Evolutionary conservation across 192 early-diverging fungal species (phyloP).

Genomic region (Dimargaris verticillata): DNA sequence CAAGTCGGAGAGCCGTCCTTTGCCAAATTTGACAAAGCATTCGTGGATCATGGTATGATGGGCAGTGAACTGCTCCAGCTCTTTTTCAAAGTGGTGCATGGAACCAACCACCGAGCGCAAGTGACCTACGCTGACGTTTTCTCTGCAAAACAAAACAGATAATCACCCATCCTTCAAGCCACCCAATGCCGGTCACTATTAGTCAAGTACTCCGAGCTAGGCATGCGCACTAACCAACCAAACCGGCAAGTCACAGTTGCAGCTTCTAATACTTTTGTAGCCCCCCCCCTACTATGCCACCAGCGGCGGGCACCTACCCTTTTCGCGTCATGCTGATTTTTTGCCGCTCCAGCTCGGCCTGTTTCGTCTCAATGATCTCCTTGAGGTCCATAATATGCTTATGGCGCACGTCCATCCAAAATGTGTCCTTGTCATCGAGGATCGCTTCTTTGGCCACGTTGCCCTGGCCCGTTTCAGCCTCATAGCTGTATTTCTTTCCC

Average conservation of each 20-base stretch:
- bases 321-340: constrained; percentile 21
- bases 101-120: constrained; percentile 28
- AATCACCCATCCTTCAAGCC: no score
- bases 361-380: constrained; percentile 23
- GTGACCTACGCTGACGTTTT: constrained; percentile 7
- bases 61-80: constrained; percentile 25
- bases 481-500: constrained; percentile 26
- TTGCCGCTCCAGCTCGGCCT: constrained; percentile 26
- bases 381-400: constrained; percentile 35
- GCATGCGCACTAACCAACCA: no score
- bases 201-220: no score
- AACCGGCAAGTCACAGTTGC: no score
- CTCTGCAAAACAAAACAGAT: background rate
- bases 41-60: constrained; percentile 33
- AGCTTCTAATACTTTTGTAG: no score
- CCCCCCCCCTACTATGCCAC: no score
- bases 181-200: no score
- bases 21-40: constrained; percentile 32
- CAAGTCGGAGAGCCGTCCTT: constrained; percentile 24
- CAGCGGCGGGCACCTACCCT: constrained; percentile 14
- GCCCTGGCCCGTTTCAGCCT: constrained; percentile 22
- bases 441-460: constrained; percentile 18
- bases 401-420: constrained; percentile 37
- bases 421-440: constrained; percentile 25
- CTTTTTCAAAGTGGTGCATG: constrained; percentile 30